phyloP scores from a whole-genome alignment of 352 stramenopile genomes.

The Phytophthora pluvialis region DNA sequence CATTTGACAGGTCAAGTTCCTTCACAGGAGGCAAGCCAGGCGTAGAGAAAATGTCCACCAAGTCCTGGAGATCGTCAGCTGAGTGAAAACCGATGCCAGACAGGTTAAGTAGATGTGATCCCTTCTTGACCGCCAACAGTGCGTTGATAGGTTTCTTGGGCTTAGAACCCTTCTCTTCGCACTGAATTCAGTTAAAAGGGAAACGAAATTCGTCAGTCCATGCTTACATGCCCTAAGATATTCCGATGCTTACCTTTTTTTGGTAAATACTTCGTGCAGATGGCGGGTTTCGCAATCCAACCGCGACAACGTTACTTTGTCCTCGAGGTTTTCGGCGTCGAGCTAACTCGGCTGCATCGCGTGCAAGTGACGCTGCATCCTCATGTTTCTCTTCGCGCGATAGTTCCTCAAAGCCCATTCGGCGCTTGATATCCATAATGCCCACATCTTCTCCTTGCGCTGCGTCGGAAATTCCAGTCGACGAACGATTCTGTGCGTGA shows the following conservation, averaged over 20 bases:
- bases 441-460: constrained; percentile 43
- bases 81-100: constrained; percentile 62
- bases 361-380: constrained; percentile 18
- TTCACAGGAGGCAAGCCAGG: constrained; percentile 42
- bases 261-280: constrained; percentile 45
- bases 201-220: too few relatives aligned
- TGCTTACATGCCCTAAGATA: not conserved
- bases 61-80: constrained; percentile 53
- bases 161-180: constrained; percentile 44
- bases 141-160: constrained; percentile 50
- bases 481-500: not conserved
- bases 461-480: not conserved
- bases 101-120: constrained; percentile 52
- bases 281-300: constrained; percentile 22
- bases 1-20: constrained; percentile 61
- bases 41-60: constrained; percentile 52
- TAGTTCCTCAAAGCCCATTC: constrained; percentile 59
- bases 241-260: constrained; percentile 45
- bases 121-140: constrained; percentile 46
- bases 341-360: constrained; percentile 42
- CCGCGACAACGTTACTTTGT: not conserved
- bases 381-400: constrained; percentile 29
- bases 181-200: constrained; percentile 38
- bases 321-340: constrained; percentile 4
- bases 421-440: constrained; percentile 69